These are phyloP conservation scores for Aspergillus neoniger DNA, from an alignment of 2,329 filamentous ascomycete genomes.

Conservation along the genomic window DNA sequence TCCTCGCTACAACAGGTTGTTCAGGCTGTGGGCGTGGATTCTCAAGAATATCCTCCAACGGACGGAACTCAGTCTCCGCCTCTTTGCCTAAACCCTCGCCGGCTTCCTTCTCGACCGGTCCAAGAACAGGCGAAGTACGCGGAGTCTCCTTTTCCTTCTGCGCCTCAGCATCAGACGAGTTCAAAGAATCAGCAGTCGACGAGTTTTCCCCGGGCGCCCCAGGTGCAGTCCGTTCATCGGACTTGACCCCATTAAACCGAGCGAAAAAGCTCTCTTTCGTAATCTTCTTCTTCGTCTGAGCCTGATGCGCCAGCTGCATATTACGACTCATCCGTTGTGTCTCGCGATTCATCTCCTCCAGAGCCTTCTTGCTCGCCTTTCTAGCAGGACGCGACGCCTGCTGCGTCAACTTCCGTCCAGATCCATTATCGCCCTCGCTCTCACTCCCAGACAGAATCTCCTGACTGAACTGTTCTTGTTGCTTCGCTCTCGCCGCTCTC, in stretches of 20 bases:
- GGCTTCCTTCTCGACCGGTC: conserved; percentile 22
- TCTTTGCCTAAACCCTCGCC: background rate
- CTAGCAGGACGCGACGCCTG: conserved; percentile 68
- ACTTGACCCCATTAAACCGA: conserved; percentile 72
- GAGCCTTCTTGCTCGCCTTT: conserved; percentile 89
- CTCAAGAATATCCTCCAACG: conserved; percentile 40
- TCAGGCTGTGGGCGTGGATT: conserved; percentile 26
- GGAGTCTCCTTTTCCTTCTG: conserved; percentile 60
- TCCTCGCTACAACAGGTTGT: conserved; percentile 8
- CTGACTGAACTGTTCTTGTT: conserved; percentile 37
- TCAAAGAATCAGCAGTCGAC: conserved; percentile 54
- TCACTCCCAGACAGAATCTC: conserved; percentile 54
- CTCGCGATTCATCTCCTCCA: conserved; percentile 93
- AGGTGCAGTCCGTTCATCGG: conserved; percentile 31
- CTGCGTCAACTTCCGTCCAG: conserved; percentile 63
- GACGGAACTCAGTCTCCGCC: conserved; percentile 32
- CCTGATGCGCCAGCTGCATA: conserved; percentile 87
- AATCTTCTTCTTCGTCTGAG: conserved; percentile 88
- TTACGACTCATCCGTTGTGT: conserved; percentile 88
- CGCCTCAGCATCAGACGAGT: conserved; percentile 47
- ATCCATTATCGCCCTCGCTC: conserved; percentile 63
- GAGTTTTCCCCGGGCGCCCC: conserved; percentile 33
- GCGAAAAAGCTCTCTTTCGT: conserved; percentile 80
- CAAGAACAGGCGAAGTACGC: conserved; percentile 64
- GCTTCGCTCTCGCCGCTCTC: conserved; percentile 37